Conservation (phyloP, 768 basidiomycete species). For the Candolleomyces aberdarensis region DNA sequence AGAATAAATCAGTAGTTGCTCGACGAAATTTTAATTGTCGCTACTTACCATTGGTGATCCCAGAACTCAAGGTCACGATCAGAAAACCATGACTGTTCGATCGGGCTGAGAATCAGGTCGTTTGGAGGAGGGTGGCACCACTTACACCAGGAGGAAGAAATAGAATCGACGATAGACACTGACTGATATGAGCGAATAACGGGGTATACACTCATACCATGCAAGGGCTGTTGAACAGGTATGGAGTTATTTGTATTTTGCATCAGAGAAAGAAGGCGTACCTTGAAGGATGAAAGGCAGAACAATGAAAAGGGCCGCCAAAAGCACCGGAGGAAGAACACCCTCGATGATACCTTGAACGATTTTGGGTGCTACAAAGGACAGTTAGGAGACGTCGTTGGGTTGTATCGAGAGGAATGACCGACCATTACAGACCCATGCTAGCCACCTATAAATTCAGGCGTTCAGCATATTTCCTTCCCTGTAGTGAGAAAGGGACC, state of each 20-base stretch:
- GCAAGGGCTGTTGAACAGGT: constrained; percentile 40
- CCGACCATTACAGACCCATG: constrained; percentile 49
- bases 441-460: constrained; percentile 44
- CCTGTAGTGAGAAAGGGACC: constrained; percentile 14
- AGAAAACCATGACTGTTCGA: constrained; percentile 61
- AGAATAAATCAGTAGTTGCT: constrained; percentile 20
- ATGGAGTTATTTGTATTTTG: constrained; percentile 5
- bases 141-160: constrained; percentile 58
- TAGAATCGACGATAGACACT: constrained; percentile 73
- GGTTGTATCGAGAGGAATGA: not conserved
- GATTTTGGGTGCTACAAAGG: constrained; percentile 28
- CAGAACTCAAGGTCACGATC: constrained; percentile 62
- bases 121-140: not conserved
- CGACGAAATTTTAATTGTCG: not conserved
- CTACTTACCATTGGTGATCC: constrained; percentile 42
- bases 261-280: constrained; percentile 16
- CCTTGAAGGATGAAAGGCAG: constrained; percentile 58
- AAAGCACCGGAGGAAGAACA: constrained; percentile 59
- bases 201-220: constrained; percentile 69
- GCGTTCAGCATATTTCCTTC: not conserved
- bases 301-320: constrained; percentile 61
- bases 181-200: constrained; percentile 63
- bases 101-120: not conserved
- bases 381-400: not conserved
- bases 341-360: constrained; percentile 58